These are phyloP conservation scores for Eimeria zaria DNA, from an alignment of 169 alveolate species.

Conservation along the genomic window DNA sequence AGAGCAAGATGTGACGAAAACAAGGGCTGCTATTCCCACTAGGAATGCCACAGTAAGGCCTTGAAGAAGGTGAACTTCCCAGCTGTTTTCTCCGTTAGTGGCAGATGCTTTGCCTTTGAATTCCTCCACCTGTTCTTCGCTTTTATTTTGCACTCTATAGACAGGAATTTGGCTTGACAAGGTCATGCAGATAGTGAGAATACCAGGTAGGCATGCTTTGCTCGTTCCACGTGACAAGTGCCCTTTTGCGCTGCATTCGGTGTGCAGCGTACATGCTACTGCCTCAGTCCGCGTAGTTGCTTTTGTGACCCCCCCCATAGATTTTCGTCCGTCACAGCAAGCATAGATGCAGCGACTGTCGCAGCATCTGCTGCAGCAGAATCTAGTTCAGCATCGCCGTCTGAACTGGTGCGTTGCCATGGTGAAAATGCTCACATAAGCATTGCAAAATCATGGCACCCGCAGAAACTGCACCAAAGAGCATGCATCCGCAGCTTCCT, in stretches of 20 bases:
- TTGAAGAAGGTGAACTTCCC: not conserved
- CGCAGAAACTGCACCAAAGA: not conserved
- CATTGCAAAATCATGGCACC: not conserved
- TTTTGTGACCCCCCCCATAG: conserved; percentile 39
- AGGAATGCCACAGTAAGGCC: not conserved
- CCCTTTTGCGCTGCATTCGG: conserved; percentile 5
- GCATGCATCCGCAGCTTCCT: not conserved
- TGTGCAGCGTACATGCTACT: conserved; percentile 36
- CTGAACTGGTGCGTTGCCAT: not conserved
- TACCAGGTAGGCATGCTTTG: not conserved
- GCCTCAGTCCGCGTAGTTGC: conserved; percentile 49
- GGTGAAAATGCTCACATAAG: not conserved
- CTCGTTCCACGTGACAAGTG: not conserved
- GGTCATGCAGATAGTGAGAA: not conserved
- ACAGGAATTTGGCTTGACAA: not conserved
- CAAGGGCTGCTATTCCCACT: not conserved
- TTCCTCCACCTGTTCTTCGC: not conserved
- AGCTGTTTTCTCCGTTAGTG: not conserved
- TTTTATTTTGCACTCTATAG: not conserved
- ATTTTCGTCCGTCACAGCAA: not conserved
- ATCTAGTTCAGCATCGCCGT: not conserved
- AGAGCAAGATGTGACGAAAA: not conserved
- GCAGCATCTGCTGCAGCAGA: conserved; percentile 28
- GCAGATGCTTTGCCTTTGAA: not conserved
- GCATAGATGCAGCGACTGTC: conserved; percentile 39